These are phyloP conservation scores for Aspergillus sp. DNA, from an alignment of 2,329 filamentous ascomycete genomes.

Conservation along the genomic window DNA sequence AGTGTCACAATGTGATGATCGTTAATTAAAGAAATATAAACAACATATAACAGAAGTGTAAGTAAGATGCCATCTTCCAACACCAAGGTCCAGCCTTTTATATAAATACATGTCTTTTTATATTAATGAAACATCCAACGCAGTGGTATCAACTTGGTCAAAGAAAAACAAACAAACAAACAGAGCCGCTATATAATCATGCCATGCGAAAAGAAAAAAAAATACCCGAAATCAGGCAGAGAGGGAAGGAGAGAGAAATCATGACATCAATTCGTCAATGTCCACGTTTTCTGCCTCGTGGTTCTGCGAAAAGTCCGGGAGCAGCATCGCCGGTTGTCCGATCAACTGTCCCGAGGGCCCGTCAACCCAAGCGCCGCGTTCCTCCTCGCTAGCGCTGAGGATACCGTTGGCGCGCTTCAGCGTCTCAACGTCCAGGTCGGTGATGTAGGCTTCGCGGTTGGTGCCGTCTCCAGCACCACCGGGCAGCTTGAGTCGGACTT, in stretches of 20 bases:
- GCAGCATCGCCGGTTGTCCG: constrained; percentile 32
- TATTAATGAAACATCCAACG: constrained; percentile 7
- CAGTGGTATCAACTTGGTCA: constrained; percentile 23
- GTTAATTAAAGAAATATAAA: constrained; percentile 3
- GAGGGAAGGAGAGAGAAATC: constrained; percentile 1
- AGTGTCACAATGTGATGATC: not conserved
- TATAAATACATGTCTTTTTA: constrained; percentile 13
- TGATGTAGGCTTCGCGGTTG: constrained; percentile 78
- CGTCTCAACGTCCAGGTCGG: constrained; percentile 89
- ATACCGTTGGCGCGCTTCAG: constrained; percentile 85
- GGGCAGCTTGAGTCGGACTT: constrained; percentile 80
- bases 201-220: constrained; percentile 19
- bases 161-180: not conserved
- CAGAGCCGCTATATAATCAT: constrained; percentile 19
- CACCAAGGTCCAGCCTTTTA: constrained; percentile 11
- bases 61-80: not conserved
- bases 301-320: constrained; percentile 29
- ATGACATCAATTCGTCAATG: constrained; percentile 36
- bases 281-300: constrained; percentile 32
- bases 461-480: constrained; percentile 79
- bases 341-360: constrained; percentile 30
- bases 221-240: constrained; percentile 22
- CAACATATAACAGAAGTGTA: not conserved
- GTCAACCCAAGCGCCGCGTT: constrained; percentile 77
- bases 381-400: constrained; percentile 74